Conservation (phyloP, 2,329 filamentous ascomycete species). For the Fusarium mundagurra region DNA sequence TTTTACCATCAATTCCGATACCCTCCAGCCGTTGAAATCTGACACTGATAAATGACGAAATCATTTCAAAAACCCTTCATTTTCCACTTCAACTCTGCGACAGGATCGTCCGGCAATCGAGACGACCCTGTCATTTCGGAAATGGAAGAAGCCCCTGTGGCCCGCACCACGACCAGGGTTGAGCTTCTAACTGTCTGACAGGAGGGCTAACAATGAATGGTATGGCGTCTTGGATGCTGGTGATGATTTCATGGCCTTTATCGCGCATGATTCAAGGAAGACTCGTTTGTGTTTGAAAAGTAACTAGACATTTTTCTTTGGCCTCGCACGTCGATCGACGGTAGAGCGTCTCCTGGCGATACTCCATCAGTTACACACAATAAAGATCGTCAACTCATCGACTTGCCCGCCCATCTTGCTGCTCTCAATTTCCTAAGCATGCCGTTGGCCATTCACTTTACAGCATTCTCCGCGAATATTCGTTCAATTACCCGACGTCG, state of each 20-base stretch:
- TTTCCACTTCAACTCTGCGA: slow-evolving; percentile 4
- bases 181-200: not conserved
- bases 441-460: not conserved
- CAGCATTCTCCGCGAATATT: slow-evolving; percentile 6
- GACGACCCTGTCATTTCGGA: slow-evolving; percentile 41
- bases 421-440: not conserved
- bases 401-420: not conserved
- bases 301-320: not conserved
- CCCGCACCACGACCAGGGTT: slow-evolving; percentile 12
- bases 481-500: slow-evolving; percentile 1
- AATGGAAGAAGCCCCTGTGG: slow-evolving; percentile 20
- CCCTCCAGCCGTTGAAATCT: not conserved
- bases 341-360: not conserved
- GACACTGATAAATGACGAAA: slow-evolving; percentile 11
- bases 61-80: not conserved
- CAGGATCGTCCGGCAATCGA: slow-evolving; percentile 38
- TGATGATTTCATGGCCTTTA: not conserved
- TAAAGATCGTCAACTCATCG: not conserved
- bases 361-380: not conserved
- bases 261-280: not conserved
- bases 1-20: not conserved
- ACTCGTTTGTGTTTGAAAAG: not conserved
- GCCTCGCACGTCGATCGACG: not conserved
- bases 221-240: slow-evolving; percentile 1
- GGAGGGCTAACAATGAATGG: not conserved